Percentiles rank a stretch among this genome's conserved stretches.
phyloP scores from a whole-genome alignment of 2,329 filamentous ascomycete genomes.

The Colletotrichum sansevieriae region DNA sequence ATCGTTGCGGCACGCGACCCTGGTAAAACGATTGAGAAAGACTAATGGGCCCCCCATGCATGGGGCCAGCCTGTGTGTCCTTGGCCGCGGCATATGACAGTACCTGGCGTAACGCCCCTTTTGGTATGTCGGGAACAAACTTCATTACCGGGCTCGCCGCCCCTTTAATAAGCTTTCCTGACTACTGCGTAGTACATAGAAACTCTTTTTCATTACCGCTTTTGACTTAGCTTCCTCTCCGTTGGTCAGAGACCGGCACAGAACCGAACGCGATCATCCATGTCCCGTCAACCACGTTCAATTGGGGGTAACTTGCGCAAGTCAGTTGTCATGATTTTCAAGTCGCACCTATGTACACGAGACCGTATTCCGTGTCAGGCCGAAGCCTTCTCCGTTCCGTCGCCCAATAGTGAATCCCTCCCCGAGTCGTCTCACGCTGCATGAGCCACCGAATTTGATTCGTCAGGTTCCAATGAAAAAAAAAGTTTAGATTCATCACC shows the following conservation, averaged over 20 bases:
- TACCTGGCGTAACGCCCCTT: not conserved
- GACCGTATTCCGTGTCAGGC: not conserved
- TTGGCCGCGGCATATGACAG: not conserved
- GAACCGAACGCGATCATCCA: not conserved
- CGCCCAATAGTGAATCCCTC: no score
- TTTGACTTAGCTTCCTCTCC: not conserved
- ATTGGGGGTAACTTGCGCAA: not conserved
- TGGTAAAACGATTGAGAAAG: not conserved
- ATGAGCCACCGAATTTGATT: constrained; percentile 4
- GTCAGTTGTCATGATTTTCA: constrained; percentile 13
- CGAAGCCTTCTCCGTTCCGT: not conserved
- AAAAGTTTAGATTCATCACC: constrained; percentile 18
- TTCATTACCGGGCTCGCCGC: not conserved
- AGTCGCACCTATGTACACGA: constrained; percentile 27
- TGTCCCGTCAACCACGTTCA: not conserved
- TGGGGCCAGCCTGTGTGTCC: not conserved
- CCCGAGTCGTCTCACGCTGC: not conserved
- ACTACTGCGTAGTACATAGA: not conserved
- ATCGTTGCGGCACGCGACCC: not conserved
- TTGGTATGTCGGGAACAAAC: constrained; percentile 9
- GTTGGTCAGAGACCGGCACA: not conserved
- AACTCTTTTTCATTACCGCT: not conserved
- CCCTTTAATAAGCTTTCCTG: not conserved
- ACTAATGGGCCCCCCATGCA: not conserved
- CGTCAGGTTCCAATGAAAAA: not conserved